Percentiles rank a stretch among this genome's conserved stretches.
These are phyloP conservation scores for Schoenoplectus tabernaemontani DNA, from an alignment of 202 grass and related monocot species.

Conservation along the genomic window DNA sequence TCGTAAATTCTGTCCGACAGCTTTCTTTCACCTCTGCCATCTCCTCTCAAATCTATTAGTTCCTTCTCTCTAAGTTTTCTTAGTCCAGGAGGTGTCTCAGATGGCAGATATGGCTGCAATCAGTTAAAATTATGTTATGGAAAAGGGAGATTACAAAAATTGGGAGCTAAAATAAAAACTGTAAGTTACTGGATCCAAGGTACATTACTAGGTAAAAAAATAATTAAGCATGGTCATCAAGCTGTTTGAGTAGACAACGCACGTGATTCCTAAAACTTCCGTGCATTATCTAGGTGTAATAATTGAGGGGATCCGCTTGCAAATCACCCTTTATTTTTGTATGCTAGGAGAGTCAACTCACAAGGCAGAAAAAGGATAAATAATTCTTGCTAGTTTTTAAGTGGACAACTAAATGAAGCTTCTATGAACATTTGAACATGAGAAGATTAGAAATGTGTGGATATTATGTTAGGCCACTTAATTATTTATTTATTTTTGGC, in stretches of 20 bases:
- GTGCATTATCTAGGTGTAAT: neutral
- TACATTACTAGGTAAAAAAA: neutral
- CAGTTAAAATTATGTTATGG: neutral
- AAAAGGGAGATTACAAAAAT: neutral
- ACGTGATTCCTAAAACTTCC: neutral
- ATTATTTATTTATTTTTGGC: neutral
- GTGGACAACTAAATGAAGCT: neutral
- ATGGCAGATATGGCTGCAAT: slow-evolving; percentile 90
- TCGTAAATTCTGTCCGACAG: slow-evolving; percentile 81
- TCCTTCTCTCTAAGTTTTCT: slow-evolving; percentile 73
- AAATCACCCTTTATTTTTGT: neutral
- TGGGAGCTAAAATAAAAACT: neutral
- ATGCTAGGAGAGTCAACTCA: neutral
- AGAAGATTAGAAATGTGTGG: neutral
- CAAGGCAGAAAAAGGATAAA: neutral
- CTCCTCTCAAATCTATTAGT: slow-evolving; percentile 62
- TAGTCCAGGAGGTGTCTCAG: slow-evolving; percentile 69
- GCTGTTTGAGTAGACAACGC: neutral
- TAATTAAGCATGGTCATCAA: neutral
- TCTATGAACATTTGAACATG: neutral
- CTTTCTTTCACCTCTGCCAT: slow-evolving; percentile 66
- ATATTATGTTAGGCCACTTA: neutral
- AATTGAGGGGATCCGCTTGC: slow-evolving; percentile 1
- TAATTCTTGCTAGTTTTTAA: neutral
- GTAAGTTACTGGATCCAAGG: neutral